phyloP scores from a whole-genome alignment of 768 basidiomycete genomes.

The Mycena sanguinolenta region DNA sequence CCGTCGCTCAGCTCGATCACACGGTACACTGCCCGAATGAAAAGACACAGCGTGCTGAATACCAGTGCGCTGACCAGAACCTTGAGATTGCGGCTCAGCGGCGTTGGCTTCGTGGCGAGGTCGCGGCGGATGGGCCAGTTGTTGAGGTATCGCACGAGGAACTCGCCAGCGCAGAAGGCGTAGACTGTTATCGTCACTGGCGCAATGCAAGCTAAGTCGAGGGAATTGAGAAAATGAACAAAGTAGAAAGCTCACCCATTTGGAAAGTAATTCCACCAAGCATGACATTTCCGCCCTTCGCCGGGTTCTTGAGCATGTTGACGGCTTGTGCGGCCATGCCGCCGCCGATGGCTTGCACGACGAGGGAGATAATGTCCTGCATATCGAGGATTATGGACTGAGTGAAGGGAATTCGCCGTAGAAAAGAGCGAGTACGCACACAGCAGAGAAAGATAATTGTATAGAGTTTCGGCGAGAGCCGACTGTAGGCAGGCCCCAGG shows the following conservation, averaged over 20 bases:
- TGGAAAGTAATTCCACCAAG: conserved; percentile 32
- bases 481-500: conserved; percentile 64
- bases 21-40: conserved; percentile 48
- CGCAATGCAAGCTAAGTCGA: too few species aligned
- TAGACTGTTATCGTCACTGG: conserved; percentile 31
- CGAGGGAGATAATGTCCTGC: conserved; percentile 69
- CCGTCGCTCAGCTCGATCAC: conserved; percentile 50
- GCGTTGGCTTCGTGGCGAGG: neutral
- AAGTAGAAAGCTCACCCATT: conserved; percentile 23
- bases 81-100: neutral
- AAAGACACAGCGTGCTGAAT: conserved; percentile 31
- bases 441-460: conserved; percentile 25
- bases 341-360: conserved; percentile 76
- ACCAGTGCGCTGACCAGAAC: conserved; percentile 13
- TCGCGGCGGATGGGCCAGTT: neutral
- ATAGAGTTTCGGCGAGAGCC: conserved; percentile 59
- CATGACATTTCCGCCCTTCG: conserved; percentile 30
- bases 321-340: conserved; percentile 61
- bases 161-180: conserved; percentile 55
- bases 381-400: conserved; percentile 44
- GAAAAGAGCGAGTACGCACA: neutral
- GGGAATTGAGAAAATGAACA: neutral
- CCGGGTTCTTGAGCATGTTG: conserved; percentile 22
- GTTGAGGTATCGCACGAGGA: conserved; percentile 49
- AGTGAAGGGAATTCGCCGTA: neutral